Percentiles rank a stretch among this genome's conserved stretches.
Evolutionary conservation across 176 grass and related monocot species (phyloP).

Genomic region (Phoenix dactylifera): DNA sequence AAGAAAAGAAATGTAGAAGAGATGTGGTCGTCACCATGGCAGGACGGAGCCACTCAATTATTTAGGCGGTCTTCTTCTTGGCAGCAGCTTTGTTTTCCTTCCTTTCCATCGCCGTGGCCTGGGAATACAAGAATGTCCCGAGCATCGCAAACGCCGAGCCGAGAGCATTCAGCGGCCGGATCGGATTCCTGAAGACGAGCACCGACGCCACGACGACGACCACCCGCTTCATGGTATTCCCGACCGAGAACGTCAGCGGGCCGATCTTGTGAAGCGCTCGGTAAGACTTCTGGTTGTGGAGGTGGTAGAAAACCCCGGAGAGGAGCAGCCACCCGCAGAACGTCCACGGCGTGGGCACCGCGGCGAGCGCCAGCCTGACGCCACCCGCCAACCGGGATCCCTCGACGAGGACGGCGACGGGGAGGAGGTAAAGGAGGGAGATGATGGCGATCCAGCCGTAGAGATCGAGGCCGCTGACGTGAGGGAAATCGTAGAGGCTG

Average conservation of each 20-base stretch:
- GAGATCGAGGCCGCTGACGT: conserved; percentile 33
- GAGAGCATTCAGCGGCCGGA: conserved; percentile 31
- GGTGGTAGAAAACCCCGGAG: conserved; percentile 39
- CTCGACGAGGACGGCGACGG: conserved; percentile 30
- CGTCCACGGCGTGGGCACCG: conserved; percentile 5
- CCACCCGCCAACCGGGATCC: conserved; percentile 28
- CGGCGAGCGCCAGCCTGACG: conserved; percentile 5
- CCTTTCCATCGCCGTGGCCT: conserved; percentile 7
- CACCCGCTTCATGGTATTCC: conserved; percentile 41
- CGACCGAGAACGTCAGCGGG: conserved; percentile 32
- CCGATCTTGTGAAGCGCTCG: conserved; percentile 37
- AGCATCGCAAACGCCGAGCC: conserved; percentile 33
- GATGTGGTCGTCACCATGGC: too few species aligned
- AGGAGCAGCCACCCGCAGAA: conserved; percentile 31
- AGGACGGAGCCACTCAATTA: too few species aligned
- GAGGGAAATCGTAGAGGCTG: conserved; percentile 27
- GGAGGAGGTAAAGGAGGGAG: conserved; percentile 35
- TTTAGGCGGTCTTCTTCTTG: background rate
- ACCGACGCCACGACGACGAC: conserved; percentile 35
- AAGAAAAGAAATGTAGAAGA: too few species aligned
- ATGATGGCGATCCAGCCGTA: conserved; percentile 37
- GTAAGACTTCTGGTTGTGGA: conserved; percentile 41
- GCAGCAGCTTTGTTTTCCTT: background rate
- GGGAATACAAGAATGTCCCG: conserved; percentile 38
- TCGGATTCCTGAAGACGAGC: conserved; percentile 30